Evolutionary conservation across 108 stramenopile species (phyloP).

Genomic region (Cylindrotheca fusiformis): DNA sequence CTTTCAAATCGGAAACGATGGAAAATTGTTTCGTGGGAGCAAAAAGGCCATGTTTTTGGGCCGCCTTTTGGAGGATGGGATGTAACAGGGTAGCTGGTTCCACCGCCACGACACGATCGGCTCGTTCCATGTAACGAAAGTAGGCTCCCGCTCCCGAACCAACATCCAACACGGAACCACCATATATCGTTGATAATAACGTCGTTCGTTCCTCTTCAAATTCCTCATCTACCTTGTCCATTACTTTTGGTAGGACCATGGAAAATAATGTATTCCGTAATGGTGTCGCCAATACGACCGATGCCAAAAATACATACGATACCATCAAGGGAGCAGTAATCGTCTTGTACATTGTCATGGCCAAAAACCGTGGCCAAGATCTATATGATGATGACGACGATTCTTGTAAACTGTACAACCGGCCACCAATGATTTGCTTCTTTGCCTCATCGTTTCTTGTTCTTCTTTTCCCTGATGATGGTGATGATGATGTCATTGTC

Average conservation of each 20-base stretch:
- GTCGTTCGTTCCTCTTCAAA: constrained; percentile 10
- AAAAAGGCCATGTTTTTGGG: constrained; percentile 1
- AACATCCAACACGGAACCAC: constrained; percentile 32
- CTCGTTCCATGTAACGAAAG: constrained; percentile 5
- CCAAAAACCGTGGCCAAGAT: neutral
- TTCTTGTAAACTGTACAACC: neutral
- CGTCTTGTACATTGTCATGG: neutral
- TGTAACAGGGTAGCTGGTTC: constrained; percentile 24
- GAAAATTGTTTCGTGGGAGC: neutral
- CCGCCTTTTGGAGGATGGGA: constrained; percentile 15
- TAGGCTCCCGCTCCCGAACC: constrained; percentile 41
- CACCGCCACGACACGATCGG: constrained; percentile 22
- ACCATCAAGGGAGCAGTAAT: neutral
- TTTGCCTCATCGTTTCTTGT: neutral
- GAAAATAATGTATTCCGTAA: neutral
- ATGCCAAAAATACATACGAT: neutral
- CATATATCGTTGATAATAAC: constrained; percentile 18
- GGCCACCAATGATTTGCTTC: neutral
- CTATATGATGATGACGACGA: neutral
- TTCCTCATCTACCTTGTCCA: constrained; percentile 5
- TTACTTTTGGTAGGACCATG: neutral
- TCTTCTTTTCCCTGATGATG: neutral
- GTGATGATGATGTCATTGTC: no score
- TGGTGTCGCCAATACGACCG: constrained; percentile 1
- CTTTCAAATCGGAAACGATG: constrained; percentile 8